Conservation (phyloP, 129 eudicot genomes). For the Heracleum sosnowskyi region DNA sequence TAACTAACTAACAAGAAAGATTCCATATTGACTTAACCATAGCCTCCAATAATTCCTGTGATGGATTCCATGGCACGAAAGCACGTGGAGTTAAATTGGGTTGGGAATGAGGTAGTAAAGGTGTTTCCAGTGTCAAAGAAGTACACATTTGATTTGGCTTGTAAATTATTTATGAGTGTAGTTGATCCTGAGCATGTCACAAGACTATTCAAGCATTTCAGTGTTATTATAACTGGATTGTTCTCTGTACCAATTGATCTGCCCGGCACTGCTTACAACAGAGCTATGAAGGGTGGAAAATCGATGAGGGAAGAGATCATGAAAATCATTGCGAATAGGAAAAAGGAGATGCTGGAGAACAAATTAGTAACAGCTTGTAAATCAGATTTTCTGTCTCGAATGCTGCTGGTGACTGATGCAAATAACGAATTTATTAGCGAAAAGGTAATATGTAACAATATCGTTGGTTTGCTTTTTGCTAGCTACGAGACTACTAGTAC, state of each 20-base stretch:
- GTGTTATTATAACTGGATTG: conserved; percentile 8
- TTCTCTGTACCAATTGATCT: conserved; percentile 30
- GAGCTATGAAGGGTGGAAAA: conserved; percentile 23
- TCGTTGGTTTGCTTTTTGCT: conserved; percentile 21
- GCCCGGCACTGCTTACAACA: conserved; percentile 25
- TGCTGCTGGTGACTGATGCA: conserved; percentile 21
- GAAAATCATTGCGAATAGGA: conserved; percentile 20
- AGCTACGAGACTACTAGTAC: conserved; percentile 26
- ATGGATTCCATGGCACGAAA: conserved; percentile 30
- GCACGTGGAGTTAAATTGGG: conserved; percentile 20
- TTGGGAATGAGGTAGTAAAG: conserved; percentile 5
- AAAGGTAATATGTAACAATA: conserved; percentile 15
- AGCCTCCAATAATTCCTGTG: no score
- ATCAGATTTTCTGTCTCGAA: conserved; percentile 15
- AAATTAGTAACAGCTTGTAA: not conserved
- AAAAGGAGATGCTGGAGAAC: conserved; percentile 8
- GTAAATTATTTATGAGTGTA: conserved; percentile 20
- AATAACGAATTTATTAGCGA: conserved; percentile 16
- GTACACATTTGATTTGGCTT: conserved; percentile 25
- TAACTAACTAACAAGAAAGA: no score
- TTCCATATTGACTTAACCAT: no score
- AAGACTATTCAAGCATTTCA: conserved; percentile 18
- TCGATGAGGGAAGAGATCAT: conserved; percentile 13
- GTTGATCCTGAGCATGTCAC: conserved; percentile 16
- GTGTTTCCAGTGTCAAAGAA: conserved; percentile 18